phyloP scores from a whole-genome alignment of 345 rosid genomes.

The Geranium brycei region DNA sequence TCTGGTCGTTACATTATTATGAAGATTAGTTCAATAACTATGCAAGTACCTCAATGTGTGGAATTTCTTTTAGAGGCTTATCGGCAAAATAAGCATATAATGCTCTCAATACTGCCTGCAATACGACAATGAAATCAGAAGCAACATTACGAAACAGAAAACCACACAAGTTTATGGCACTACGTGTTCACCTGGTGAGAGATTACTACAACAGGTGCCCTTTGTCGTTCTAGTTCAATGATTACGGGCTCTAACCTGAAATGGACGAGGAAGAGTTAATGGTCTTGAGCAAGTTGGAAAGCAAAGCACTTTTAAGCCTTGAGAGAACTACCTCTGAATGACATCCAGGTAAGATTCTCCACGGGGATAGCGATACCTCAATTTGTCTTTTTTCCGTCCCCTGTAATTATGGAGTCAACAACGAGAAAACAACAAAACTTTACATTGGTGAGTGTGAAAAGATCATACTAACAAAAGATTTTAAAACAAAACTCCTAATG shows the following conservation, averaged over 20 bases:
- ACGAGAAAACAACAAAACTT: neutral
- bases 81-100: constrained; percentile 98
- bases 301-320: neutral
- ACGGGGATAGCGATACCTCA: constrained; percentile 94
- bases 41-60: constrained; percentile 71
- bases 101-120: constrained; percentile 96
- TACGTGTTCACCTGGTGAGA: constrained; percentile 71
- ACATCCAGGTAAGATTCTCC: constrained; percentile 99
- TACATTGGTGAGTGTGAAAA: neutral
- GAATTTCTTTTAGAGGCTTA: constrained; percentile 92
- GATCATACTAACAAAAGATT: too few species aligned
- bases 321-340: constrained; percentile 63
- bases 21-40: neutral
- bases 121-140: constrained; percentile 4
- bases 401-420: constrained; percentile 20
- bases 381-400: constrained; percentile 78
- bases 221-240: constrained; percentile 90
- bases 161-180: constrained; percentile 3
- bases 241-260: constrained; percentile 97
- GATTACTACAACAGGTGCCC: constrained; percentile 96
- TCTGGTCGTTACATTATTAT: neutral
- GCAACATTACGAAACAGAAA: neutral
- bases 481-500: too few species aligned
- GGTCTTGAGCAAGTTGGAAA: constrained; percentile 5
- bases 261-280: constrained; percentile 3